These are phyloP conservation scores for Lachnellula suecica DNA, from an alignment of 2,329 filamentous ascomycete genomes.

Conservation along the genomic window DNA sequence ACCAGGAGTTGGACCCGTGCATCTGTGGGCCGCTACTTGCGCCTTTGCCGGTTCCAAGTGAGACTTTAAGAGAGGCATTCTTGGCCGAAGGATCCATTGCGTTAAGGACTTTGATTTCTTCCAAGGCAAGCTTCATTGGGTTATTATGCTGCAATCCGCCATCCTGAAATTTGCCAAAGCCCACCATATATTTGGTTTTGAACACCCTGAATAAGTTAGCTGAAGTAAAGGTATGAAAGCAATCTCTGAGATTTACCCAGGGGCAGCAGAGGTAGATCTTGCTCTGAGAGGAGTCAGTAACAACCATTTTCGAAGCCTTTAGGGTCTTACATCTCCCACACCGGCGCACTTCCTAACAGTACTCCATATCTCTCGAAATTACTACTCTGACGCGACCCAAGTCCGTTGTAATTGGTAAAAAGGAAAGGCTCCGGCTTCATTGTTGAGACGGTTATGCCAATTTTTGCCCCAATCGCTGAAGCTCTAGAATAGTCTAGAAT, in stretches of 20 bases:
- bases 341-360: slow-evolving; percentile 13
- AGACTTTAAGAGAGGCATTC: too few species aligned
- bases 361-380: slow-evolving; percentile 16
- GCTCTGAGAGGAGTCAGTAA: slow-evolving; percentile 17
- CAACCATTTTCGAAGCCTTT: slow-evolving; percentile 5
- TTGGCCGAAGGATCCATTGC: too few species aligned
- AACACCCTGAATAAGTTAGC: slow-evolving; percentile 8
- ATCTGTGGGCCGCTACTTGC: too few species aligned
- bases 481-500: slow-evolving; percentile 22
- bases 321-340: slow-evolving; percentile 23
- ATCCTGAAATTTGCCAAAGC: slow-evolving; percentile 26
- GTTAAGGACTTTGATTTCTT: too few species aligned
- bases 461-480: slow-evolving; percentile 19
- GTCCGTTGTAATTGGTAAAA: slow-evolving; percentile 28
- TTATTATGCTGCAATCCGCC: slow-evolving; percentile 23
- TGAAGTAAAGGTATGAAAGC: neutral
- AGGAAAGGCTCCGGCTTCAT: slow-evolving; percentile 16
- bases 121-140: slow-evolving; percentile 18
- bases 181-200: slow-evolving; percentile 17
- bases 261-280: slow-evolving; percentile 22
- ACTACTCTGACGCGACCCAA: slow-evolving; percentile 9
- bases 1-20: too few species aligned
- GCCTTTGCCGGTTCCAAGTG: too few species aligned
- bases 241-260: slow-evolving; percentile 8
- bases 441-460: slow-evolving; percentile 20